phyloP scores from a whole-genome alignment of 1,284 basidiomycete genomes.

The Rhodotorula sp. region DNA sequence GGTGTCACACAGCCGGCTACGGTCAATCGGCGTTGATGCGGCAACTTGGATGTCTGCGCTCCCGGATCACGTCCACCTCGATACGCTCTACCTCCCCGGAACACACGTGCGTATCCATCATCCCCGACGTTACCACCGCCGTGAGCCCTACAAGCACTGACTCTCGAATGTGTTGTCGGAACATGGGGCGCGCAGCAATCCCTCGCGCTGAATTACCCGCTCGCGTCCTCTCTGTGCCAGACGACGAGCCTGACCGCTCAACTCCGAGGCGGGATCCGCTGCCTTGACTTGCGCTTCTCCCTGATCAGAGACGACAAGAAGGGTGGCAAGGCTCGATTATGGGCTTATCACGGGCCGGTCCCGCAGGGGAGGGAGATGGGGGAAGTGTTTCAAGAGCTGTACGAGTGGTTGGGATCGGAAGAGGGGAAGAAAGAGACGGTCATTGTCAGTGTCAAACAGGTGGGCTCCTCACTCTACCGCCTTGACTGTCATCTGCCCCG shows the following conservation, averaged over 20 bases:
- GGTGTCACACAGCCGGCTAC: not conserved
- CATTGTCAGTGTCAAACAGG: conserved; percentile 26
- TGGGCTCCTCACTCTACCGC: not conserved
- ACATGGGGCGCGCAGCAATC: conserved; percentile 10
- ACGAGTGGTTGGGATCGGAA: conserved; percentile 7
- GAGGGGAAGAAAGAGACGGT: conserved; percentile 15
- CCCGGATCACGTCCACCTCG: conserved; percentile 11
- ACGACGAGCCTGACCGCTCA: conserved; percentile 7
- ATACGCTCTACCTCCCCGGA: conserved; percentile 19
- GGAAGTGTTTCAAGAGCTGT: conserved; percentile 17
- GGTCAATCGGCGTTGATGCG: not conserved
- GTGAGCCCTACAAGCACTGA: not conserved
- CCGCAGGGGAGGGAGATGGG: conserved; percentile 7
- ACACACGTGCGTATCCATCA: conserved; percentile 17
- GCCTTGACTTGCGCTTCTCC: conserved; percentile 25
- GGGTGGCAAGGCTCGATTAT: not conserved
- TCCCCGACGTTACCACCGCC: not conserved
- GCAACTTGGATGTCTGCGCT: conserved; percentile 15
- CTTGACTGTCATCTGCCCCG: not conserved
- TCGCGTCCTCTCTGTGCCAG: conserved; percentile 24
- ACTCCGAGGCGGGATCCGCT: conserved; percentile 18
- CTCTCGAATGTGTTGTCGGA: not conserved
- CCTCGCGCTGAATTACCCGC: conserved; percentile 19
- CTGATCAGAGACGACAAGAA: not conserved
- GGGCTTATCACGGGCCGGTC: conserved; percentile 26